Conservation (phyloP, 768 basidiomycete genomes). For the Austroboletus eburneus region DNA sequence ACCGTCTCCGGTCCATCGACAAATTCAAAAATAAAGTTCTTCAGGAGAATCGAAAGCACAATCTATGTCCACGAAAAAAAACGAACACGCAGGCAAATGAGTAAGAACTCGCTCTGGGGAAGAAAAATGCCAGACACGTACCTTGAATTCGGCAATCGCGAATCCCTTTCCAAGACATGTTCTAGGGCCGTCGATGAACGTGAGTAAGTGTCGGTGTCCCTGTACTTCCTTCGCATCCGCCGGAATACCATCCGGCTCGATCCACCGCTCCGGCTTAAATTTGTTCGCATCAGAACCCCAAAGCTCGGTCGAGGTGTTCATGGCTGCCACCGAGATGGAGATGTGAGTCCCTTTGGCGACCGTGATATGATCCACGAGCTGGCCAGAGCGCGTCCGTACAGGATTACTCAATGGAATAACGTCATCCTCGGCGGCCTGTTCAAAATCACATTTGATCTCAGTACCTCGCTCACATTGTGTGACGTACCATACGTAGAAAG, state of each 20-base stretch:
- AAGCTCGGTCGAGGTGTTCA: constrained; percentile 46
- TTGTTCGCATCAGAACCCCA: constrained; percentile 59
- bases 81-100: background rate
- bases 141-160: constrained; percentile 38
- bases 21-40: constrained; percentile 21
- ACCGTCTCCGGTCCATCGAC: constrained; percentile 14
- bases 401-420: constrained; percentile 52
- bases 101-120: no score
- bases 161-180: constrained; percentile 48
- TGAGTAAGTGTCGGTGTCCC: constrained; percentile 48
- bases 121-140: background rate
- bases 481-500: no score
- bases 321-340: constrained; percentile 38
- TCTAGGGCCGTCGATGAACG: constrained; percentile 50
- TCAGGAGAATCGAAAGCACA: constrained; percentile 42
- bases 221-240: constrained; percentile 38
- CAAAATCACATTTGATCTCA: no score
- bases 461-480: no score
- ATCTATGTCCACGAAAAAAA: constrained; percentile 24
- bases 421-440: constrained; percentile 47
- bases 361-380: constrained; percentile 34
- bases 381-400: constrained; percentile 38
- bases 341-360: constrained; percentile 46
- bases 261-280: constrained; percentile 64
- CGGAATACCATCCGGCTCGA: constrained; percentile 31